A percentile compares a stretch with the other conserved stretches of the same genome.
phyloP scores from a whole-genome alignment of 441 rosid species.

The Macaranga tanarius region DNA sequence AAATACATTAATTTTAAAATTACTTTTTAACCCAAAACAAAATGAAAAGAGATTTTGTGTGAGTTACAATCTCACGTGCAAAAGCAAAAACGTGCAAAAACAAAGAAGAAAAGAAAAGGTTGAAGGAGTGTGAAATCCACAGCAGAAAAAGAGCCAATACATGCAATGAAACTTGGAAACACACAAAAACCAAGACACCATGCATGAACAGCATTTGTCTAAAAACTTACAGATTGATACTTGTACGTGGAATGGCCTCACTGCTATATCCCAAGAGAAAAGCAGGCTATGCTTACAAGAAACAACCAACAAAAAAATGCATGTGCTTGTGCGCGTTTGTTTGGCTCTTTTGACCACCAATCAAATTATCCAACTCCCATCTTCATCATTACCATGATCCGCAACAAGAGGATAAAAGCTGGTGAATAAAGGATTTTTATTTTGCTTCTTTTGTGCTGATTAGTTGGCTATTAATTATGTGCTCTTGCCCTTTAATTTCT shows the following conservation, averaged over 20 bases:
- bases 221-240: background rate
- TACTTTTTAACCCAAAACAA: background rate
- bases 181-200: constrained; percentile 18
- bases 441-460: constrained; percentile 18
- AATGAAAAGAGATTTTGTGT: background rate
- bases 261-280: background rate
- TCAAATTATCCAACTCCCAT: background rate
- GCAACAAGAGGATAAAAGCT: background rate
- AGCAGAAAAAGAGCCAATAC: background rate
- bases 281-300: constrained; percentile 4
- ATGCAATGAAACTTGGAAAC: constrained; percentile 27
- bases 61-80: background rate
- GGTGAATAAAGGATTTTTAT: background rate
- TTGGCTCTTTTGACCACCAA: constrained; percentile 7
- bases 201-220: constrained; percentile 35
- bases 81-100: background rate
- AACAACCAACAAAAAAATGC: background rate
- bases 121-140: background rate
- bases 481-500: background rate
- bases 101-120: background rate
- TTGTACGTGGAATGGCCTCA: constrained; percentile 24
- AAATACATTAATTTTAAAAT: background rate
- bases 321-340: background rate
- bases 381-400: constrained; percentile 15
- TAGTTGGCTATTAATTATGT: background rate